These are phyloP conservation scores for Cantharellus cinnabarinus DNA, from an alignment of 768 basidiomycete genomes.

Conservation along the genomic window DNA sequence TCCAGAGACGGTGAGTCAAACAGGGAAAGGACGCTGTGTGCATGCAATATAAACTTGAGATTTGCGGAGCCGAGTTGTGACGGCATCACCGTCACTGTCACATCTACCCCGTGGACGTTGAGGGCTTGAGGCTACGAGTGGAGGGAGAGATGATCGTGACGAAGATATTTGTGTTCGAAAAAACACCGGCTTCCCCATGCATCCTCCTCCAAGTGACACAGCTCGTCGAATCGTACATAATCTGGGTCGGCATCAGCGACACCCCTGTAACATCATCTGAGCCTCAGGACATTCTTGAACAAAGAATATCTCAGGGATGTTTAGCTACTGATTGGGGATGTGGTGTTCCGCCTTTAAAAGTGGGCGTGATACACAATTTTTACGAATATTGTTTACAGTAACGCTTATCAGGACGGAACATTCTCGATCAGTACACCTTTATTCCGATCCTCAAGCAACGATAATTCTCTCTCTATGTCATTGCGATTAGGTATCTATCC, in stretches of 20 bases:
- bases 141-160: neutral
- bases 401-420: conserved; percentile 5
- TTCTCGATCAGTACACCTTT: conserved; percentile 36
- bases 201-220: conserved; percentile 36
- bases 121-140: no score
- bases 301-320: conserved; percentile 22
- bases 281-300: conserved; percentile 5
- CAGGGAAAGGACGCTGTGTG: no score
- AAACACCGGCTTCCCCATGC: neutral
- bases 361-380: conserved; percentile 8
- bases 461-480: conserved; percentile 52
- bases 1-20: no score
- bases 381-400: neutral
- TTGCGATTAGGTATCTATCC: conserved; percentile 44
- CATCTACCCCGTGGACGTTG: no score
- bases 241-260: conserved; percentile 55
- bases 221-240: conserved; percentile 56
- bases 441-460: conserved; percentile 39
- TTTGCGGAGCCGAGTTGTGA: no score
- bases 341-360: conserved; percentile 42
- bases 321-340: conserved; percentile 65
- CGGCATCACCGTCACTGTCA: no score
- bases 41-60: no score
- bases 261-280: conserved; percentile 20
- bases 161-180: neutral